Conservation (phyloP, 768 basidiomycete species). For the Boletellus emodensis region DNA sequence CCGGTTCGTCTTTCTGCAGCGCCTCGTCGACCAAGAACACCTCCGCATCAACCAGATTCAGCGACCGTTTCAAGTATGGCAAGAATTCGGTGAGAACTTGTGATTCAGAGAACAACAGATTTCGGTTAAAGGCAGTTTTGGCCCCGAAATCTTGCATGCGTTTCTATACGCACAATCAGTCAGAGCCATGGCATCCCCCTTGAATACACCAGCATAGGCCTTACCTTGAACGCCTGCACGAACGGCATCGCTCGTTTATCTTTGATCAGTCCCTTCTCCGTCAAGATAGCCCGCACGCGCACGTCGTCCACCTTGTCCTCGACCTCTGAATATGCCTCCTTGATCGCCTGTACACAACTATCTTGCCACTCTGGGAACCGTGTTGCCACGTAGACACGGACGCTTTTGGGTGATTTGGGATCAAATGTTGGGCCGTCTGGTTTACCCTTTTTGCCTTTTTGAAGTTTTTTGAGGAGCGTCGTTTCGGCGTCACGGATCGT, state of each 20-base stretch:
- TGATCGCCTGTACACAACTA: conserved; percentile 68
- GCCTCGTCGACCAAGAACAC: conserved; percentile 70
- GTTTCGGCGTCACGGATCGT: conserved; percentile 87
- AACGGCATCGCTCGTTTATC: conserved; percentile 97
- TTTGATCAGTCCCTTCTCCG: conserved; percentile 78
- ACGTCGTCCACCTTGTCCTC: conserved; percentile 76
- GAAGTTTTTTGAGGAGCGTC: conserved; percentile 70
- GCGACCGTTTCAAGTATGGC: conserved; percentile 76
- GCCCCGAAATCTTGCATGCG: conserved; percentile 75
- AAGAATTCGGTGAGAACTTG: conserved; percentile 65
- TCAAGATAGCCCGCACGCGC: conserved; percentile 65
- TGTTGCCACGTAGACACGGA: conserved; percentile 87
- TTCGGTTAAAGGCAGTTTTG: conserved; percentile 75
- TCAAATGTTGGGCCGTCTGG: conserved; percentile 57
- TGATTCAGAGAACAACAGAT: conserved; percentile 78
- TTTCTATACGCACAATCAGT: conserved; percentile 48
- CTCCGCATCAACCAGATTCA: conserved; percentile 68
- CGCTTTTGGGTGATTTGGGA: conserved; percentile 78
- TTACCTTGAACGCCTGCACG: conserved; percentile 87
- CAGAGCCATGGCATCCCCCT: background rate
- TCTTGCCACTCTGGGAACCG: conserved; percentile 95
- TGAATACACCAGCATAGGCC: background rate
- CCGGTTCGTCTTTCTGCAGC: conserved; percentile 45
- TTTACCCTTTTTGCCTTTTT: conserved; percentile 68
- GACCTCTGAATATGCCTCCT: conserved; percentile 57